Base-by-base conservation (phyloP, 176 grass and related monocot genomes). In the Avena eriantha region DNA sequence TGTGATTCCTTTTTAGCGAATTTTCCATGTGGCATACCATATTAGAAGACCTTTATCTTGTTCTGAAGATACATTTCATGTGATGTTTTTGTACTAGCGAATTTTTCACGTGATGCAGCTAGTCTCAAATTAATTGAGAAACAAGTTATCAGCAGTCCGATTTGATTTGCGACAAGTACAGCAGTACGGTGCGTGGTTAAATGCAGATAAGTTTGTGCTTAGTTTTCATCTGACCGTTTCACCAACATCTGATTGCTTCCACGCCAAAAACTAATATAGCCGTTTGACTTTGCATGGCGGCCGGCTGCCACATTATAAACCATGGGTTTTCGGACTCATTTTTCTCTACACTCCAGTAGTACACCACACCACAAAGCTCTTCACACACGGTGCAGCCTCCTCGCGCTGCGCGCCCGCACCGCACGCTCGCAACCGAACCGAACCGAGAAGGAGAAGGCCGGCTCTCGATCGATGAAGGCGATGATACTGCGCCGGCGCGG, bases 211-310 rank as follows among this genome's bases (percentile, higher is more conserved):
- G 50, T 14, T 56, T 4, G 9, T 65, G 58, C 18, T 82, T 66
- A n/a, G 79, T 87, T 76, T 76, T 87, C 79, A 41, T 47, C 17
- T 75, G 51, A 81, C 83, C 41, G 19, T 69, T 90, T 73, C 31
- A 63, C 77, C 69, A 26, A 1, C n/a, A 41, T 36, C 70, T 1
- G 83, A 70, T 82, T 46, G 49, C 67, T 34, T 60, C 61, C 69
- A 69, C 50, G 29, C 59, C 33, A 45, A 65, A 70, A 79, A 69
- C 34, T 75, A 85, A 81, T 70, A 58, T 63, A 55, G 67, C 89
- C 80, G 85, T 91, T 91, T 91, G 85, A 91, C 76, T 80, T 82
- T 82, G 35, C 74, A 79, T 35, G 56, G 65, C 35, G 7, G 54
- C 69, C 48, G 24, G 48, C 73, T 54, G 16, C 29, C 69, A 81